Conservation (phyloP, 345 rosid species). For the Lumnitzera racemosa region DNA sequence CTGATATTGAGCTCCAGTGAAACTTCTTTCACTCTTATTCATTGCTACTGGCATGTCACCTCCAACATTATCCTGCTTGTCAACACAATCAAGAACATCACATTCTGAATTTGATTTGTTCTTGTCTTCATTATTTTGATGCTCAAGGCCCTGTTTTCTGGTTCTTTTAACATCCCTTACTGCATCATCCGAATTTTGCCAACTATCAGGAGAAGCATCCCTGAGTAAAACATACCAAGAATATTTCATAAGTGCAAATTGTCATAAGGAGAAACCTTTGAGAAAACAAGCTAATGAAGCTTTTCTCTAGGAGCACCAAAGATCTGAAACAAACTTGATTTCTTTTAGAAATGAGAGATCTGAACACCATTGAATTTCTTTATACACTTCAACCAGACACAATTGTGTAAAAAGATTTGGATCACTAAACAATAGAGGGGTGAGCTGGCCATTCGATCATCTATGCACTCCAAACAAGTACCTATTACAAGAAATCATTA, state of each 20-base stretch:
- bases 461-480: too few relatives aligned
- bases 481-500: too few relatives aligned
- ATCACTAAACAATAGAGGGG: too few relatives aligned
- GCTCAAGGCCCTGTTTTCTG: background rate
- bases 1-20: slow-evolving; percentile 5
- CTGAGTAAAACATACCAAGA: slow-evolving; percentile 7
- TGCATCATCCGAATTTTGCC: slow-evolving; percentile 1
- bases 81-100: background rate
- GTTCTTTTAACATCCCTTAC: background rate
- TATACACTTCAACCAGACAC: too few relatives aligned
- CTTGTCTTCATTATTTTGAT: background rate
- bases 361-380: too few relatives aligned
- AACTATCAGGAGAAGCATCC: slow-evolving; percentile 3
- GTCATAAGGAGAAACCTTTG: background rate
- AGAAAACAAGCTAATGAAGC: too few relatives aligned
- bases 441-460: too few relatives aligned
- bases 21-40: background rate
- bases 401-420: too few relatives aligned
- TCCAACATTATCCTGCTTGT: background rate
- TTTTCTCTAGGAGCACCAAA: too few relatives aligned
- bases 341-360: too few relatives aligned
- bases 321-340: too few relatives aligned
- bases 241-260: background rate
- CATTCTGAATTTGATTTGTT: background rate
- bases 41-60: background rate